Evolutionary conservation across 805 yeast genomes (phyloP), one percentile per base, ranked within the genome.

Genomic region (Wickerhamiella musiphila): DNA sequence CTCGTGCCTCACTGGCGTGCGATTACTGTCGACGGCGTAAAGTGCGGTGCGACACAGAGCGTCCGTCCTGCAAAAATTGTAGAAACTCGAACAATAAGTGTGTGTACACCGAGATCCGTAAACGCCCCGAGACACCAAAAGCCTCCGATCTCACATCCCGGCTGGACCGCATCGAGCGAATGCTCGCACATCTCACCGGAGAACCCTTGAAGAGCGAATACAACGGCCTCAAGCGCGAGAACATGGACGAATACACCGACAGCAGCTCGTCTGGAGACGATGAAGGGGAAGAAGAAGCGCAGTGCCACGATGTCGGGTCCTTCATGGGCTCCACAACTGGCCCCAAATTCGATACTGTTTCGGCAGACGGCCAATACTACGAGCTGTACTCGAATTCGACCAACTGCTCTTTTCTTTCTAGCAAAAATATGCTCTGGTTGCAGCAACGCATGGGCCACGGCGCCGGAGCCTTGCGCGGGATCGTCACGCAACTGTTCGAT

Each of bases 1-100:
- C 37, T 21, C 39, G 94, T 35, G 79, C 79, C 1, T 79, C 90
- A 0, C 86, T 78, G 46, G 93, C 93, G 0, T 82, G 94, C 53
- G 93, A 81, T 46, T 56, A 86, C 24, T 83, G 94, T 48, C 60
- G 94, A 23, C 68, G 75, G 31, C 77, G 77, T 44, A 78, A 78
- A 36, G 45, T 53, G 22, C 66, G 74, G 38, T 78, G 92, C 57
- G 84, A 78, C 42, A 82, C 84, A 1, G 65, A 63, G 34, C 39
- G 56, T 29, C 65, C 70, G 1, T 68, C 64, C 38, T 83, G 94
- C 49, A 66, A 78, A 1, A 72, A 77, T 39, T 83, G 94, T 57
- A 68, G 68, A 9, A 63, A 70, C n/a, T 78, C 73, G 2, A 84
- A 83, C 2, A 58, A 75, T 33, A 77, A 73, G 35, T 83, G 94